Percentiles rank a stretch among this genome's conserved stretches.
phyloP scores from a whole-genome alignment of 192 early-diverging fungal species.

The Linnemannia zychae region DNA sequence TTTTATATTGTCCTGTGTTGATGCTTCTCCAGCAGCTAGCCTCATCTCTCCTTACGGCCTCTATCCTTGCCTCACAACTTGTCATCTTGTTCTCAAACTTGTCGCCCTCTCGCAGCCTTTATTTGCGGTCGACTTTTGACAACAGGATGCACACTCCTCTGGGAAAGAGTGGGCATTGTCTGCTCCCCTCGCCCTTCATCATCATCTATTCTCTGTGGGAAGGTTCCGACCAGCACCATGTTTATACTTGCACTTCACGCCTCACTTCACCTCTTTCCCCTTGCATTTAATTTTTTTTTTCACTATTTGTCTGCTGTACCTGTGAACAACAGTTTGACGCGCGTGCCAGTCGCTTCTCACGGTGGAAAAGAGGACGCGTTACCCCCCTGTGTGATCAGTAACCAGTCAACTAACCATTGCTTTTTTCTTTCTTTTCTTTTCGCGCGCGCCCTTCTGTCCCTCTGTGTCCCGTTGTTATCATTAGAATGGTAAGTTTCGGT shows the following conservation, averaged over 20 bases:
- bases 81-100: too few species aligned
- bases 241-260: background rate
- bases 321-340: constrained; percentile 9
- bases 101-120: background rate
- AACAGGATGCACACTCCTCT: background rate
- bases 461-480: background rate
- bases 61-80: background rate
- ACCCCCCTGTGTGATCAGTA: background rate
- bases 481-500: constrained; percentile 8
- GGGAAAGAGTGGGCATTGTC: background rate
- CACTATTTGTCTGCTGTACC: background rate
- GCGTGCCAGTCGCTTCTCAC: constrained; percentile 2
- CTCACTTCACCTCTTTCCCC: background rate
- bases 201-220: background rate
- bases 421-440: background rate
- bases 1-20: background rate
- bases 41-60: background rate
- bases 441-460: background rate
- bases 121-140: background rate
- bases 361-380: background rate
- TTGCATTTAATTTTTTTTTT: background rate
- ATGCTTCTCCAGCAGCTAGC: background rate
- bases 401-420: background rate
- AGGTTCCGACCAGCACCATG: background rate
- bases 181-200: background rate